Conservation (phyloP, 208 protist species). For the Crithidia thermophila region DNA sequence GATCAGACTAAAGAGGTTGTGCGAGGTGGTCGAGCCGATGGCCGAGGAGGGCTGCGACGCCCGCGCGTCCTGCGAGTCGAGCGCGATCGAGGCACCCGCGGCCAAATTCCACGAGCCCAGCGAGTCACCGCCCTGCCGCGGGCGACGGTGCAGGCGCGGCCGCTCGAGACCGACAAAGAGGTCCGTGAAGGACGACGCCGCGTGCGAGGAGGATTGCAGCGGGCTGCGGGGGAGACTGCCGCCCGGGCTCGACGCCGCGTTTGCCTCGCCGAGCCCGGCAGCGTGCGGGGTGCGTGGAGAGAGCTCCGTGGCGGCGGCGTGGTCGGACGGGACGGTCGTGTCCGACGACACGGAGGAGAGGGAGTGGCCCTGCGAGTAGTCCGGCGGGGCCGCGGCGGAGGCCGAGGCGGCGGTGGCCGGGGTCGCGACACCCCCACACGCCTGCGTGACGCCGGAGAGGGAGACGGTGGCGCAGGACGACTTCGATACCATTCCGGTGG, state of each 20-base stretch:
- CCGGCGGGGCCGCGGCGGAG: neutral
- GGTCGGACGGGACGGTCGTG: neutral
- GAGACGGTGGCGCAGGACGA: conserved; percentile 12
- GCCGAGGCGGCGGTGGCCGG: neutral
- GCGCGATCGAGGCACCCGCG: neutral
- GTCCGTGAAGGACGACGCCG: conserved; percentile 14
- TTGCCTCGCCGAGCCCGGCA: neutral
- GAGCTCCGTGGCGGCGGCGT: neutral
- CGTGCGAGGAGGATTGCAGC: neutral
- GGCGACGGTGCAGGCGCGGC: conserved; percentile 8
- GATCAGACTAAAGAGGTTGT: neutral
- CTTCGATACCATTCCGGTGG: neutral
- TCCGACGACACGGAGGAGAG: conserved; percentile 14
- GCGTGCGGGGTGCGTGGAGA: conserved; percentile 5
- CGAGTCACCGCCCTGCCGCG: conserved; percentile 5
- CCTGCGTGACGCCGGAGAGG: neutral
- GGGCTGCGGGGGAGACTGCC: neutral
- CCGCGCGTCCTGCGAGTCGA: neutral
- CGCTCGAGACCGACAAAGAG: conserved; percentile 30
- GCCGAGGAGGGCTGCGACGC: conserved; percentile 3
- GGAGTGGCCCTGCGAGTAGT: conserved; percentile 8
- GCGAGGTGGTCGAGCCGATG: neutral
- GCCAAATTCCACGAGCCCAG: neutral
- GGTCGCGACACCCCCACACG: neutral
- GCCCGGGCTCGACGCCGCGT: neutral